These are phyloP conservation scores for Phyllosticta paracitricarpa DNA, from an alignment of 2,329 filamentous ascomycete genomes.

Conservation along the genomic window DNA sequence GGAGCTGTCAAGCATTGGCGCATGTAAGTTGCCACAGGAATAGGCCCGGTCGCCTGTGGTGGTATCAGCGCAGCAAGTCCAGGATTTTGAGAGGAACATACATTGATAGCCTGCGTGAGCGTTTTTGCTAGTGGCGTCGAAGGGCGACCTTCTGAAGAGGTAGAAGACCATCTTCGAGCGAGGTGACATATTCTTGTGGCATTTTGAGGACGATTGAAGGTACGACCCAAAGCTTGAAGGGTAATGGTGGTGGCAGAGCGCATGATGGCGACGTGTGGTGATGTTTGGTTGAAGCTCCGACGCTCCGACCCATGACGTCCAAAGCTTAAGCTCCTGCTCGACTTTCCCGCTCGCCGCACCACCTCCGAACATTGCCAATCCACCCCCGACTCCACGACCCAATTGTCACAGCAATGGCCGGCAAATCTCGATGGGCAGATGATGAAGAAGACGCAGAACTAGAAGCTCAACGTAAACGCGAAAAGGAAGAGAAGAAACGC, in stretches of 20 bases:
- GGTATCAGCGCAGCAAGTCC: neutral
- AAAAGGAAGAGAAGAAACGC: conserved; percentile 84
- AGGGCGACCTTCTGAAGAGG: conserved; percentile 33
- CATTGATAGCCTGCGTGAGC: conserved; percentile 76
- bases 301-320: neutral
- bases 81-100: conserved; percentile 30
- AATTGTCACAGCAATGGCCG: conserved; percentile 42
- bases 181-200: conserved; percentile 11
- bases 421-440: conserved; percentile 78
- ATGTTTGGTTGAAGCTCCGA: neutral
- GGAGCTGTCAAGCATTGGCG: conserved; percentile 94
- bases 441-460: conserved; percentile 70
- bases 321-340: neutral
- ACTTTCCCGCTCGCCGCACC: conserved; percentile 6
- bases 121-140: conserved; percentile 86
- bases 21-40: conserved; percentile 92
- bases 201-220: neutral
- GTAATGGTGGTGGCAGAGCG: neutral
- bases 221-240: neutral
- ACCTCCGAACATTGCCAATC: neutral
- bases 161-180: conserved; percentile 31
- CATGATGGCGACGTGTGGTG: conserved; percentile 3
- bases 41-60: conserved; percentile 69
- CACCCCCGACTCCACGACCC: neutral
- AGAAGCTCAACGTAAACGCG: conserved; percentile 61